Base-by-base conservation (phyloP, 768 basidiomycete species). In the Psilocybe subaeruginosa region DNA sequence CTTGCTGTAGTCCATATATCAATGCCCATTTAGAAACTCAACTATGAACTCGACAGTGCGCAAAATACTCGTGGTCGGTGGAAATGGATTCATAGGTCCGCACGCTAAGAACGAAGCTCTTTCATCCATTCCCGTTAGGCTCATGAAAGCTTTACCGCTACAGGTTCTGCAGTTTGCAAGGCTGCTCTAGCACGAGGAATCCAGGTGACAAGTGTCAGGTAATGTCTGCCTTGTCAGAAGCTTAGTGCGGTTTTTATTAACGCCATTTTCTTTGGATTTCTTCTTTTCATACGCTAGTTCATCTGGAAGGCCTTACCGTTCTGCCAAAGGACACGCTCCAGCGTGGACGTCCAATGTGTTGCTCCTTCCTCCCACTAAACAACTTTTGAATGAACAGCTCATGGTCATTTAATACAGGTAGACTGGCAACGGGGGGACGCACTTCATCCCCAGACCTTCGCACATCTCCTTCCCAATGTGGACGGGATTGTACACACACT, bases 51-150 rank as follows among this genome's bases (percentile, higher is more conserved):
- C 72, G 35, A 61, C 80, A 23, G 58, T 80, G 55, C 83, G 79
- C 56, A 90, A 81, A 69, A 82, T 98, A 39, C 86, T 98, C n/a
- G 94, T 99, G 45, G 85, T 99, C 1, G 97, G 97, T n/a, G 97
- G 97, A 48, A 97, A 97, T 78, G 97, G 97, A 4, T 99, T 97
- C 79, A 87, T 99, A 69, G 97, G 96, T 92, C 65, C 27, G 60
- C 55, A 47, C 47, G 23, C 33, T 27, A 12, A 41, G n/a, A 52
- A 51, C 46, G 54, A 39, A 49, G 58, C 48, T 12, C 16, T 31
- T n/a, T 9, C 11, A 52, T 48, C 39, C 30, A 12, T 56, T 58
- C 33, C 17, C 49, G 33, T 50, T 53, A 43, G 41, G 41, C 49
- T 60, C 16, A 48, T 49, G 35, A 54, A 62, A 54, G 39, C 54